Conservation (phyloP, 2,329 filamentous ascomycete species). For the Emydomyces testavorans region DNA sequence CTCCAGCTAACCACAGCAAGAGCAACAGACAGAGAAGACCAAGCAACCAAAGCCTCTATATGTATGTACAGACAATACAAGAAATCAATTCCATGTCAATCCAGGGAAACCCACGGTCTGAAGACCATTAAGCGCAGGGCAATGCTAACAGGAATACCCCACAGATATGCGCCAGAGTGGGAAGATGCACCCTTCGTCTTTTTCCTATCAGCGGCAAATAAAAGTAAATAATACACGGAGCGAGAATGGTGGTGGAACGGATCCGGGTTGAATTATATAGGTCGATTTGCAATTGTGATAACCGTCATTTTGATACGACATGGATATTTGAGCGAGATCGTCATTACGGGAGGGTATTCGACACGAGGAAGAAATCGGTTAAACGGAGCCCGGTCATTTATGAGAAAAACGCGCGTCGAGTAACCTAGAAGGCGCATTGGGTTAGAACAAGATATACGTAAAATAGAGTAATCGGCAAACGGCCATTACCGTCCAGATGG, state of each 20-base stretch:
- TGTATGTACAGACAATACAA: conserved; percentile 25
- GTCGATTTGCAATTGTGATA: neutral
- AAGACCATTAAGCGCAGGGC: neutral
- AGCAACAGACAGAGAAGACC: neutral
- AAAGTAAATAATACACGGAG: conserved; percentile 20
- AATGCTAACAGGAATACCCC: conserved; percentile 25
- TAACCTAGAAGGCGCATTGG: conserved; percentile 32
- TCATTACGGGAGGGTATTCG: neutral
- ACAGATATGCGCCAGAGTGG: conserved; percentile 36
- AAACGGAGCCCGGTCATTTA: conserved; percentile 11
- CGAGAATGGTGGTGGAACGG: neutral
- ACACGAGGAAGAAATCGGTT: neutral
- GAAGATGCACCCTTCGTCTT: conserved; percentile 25
- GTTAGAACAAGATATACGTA: conserved; percentile 14
- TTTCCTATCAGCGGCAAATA: conserved; percentile 19
- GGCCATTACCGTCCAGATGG: conserved; percentile 76
- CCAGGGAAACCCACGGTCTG: conserved; percentile 17
- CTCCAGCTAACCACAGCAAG: too few relatives aligned
- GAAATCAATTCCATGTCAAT: conserved; percentile 29
- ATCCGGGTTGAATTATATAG: neutral
- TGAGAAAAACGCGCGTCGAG: conserved; percentile 42
- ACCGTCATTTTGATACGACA: too few relatives aligned
- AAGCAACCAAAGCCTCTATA: neutral
- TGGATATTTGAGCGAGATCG: too few relatives aligned
- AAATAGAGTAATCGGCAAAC: conserved; percentile 13